These are phyloP conservation scores for Aristolochia contorta DNA, from an alignment of 164 flowering plant genomes.

Conservation along the genomic window DNA sequence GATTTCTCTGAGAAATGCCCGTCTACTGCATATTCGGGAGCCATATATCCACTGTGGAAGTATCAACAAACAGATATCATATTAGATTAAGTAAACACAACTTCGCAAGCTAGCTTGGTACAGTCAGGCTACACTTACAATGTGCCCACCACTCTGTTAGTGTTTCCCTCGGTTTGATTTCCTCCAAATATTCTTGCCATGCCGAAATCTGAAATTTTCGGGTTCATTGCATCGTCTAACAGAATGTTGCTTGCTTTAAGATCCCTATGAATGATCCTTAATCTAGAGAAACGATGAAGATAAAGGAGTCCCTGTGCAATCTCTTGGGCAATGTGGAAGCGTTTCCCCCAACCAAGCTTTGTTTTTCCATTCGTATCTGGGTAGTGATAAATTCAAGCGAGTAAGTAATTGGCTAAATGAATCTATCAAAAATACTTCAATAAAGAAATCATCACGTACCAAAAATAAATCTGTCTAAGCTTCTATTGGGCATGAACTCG, in stretches of 20 bases:
- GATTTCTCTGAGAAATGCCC: conserved; percentile 39
- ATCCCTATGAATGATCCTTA: conserved; percentile 31
- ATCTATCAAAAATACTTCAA: neutral
- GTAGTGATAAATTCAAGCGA: neutral
- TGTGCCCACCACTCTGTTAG: conserved; percentile 66
- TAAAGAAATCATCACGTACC: conserved; percentile 1
- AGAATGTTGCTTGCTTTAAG: conserved; percentile 32
- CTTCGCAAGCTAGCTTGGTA: neutral
- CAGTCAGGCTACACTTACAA: conserved; percentile 32
- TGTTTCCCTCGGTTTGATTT: conserved; percentile 12
- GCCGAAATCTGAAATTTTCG: conserved; percentile 20
- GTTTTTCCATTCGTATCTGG: conserved; percentile 6
- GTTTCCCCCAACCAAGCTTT: conserved; percentile 18
- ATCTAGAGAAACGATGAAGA: conserved; percentile 27
- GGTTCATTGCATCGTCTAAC: conserved; percentile 25
- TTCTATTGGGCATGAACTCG: conserved; percentile 27
- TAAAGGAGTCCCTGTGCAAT: conserved; percentile 18
- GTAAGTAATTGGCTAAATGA: neutral
- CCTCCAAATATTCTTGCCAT: conserved; percentile 13
- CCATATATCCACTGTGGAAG: conserved; percentile 32
- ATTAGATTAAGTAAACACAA: neutral
- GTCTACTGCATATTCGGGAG: conserved; percentile 30
- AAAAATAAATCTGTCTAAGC: conserved; percentile 7
- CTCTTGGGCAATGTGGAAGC: conserved; percentile 20
- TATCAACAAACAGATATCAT: neutral